These are phyloP conservation scores for Protea cynaroides DNA, from an alignment of 164 flowering plant species.

Conservation along the genomic window DNA sequence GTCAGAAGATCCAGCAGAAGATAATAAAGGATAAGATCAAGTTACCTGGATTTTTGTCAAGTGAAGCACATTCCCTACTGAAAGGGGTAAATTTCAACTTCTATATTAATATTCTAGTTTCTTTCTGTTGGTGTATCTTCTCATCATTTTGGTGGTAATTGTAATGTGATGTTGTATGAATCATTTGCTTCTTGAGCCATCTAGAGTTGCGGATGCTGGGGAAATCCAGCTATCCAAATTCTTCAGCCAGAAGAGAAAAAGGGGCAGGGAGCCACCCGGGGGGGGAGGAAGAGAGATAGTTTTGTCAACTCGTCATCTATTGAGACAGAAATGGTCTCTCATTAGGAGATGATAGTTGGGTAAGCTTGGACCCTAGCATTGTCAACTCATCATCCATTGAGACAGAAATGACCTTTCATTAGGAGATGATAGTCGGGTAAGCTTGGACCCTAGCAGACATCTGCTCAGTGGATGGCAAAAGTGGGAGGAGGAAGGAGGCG, in stretches of 20 bases:
- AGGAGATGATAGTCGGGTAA: too few species aligned
- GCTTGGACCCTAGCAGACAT: neutral
- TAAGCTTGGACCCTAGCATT: too few species aligned
- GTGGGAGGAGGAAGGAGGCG: neutral
- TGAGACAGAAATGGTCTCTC: too few species aligned
- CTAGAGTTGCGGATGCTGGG: too few species aligned
- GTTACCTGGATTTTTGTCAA: conserved; percentile 68
- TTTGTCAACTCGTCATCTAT: too few species aligned
- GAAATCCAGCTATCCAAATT: too few species aligned
- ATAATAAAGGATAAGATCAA: conserved; percentile 84
- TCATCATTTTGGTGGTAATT: neutral
- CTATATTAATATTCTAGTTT: neutral
- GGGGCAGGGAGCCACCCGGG: too few species aligned
- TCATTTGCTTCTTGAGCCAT: too few species aligned
- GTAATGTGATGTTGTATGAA: neutral
- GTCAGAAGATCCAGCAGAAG: conserved; percentile 74
- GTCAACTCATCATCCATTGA: neutral
- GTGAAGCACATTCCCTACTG: conserved; percentile 83
- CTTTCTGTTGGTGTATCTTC: neutral
- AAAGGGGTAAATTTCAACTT: conserved; percentile 57
- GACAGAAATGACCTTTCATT: too few species aligned
- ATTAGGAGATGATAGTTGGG: too few species aligned
- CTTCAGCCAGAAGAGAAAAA: too few species aligned
- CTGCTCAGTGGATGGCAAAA: neutral
- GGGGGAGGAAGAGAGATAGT: too few species aligned